Percentiles rank a stretch among this genome's conserved stretches.
Conservation (phyloP, 495 filamentous ascomycete species). For the Xylaria grammica region DNA sequence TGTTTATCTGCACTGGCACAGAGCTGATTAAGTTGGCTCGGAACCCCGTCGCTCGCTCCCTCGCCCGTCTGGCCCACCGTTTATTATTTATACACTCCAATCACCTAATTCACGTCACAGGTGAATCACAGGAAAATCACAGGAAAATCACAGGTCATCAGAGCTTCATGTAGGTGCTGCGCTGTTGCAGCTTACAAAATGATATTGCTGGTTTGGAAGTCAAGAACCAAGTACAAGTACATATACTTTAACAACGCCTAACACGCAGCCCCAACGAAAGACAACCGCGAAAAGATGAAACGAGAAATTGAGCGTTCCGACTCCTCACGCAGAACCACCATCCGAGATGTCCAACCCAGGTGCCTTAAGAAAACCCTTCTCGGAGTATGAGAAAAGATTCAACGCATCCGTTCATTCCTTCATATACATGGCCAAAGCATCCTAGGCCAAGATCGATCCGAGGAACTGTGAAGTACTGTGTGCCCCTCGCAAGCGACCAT, state of each 20-base stretch:
- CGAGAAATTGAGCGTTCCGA: slow-evolving; percentile 18
- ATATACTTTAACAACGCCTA: slow-evolving; percentile 24
- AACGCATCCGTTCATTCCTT: slow-evolving; percentile 27
- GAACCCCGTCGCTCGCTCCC: too few relatives aligned
- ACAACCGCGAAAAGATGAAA: slow-evolving; percentile 20
- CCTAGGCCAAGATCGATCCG: background rate
- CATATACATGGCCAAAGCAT: slow-evolving; percentile 31
- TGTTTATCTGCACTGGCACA: background rate
- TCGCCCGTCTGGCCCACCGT: too few relatives aligned
- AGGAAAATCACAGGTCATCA: background rate
- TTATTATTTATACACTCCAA: too few relatives aligned
- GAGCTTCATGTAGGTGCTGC: slow-evolving; percentile 9
- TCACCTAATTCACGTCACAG: background rate
- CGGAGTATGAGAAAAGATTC: slow-evolving; percentile 35
- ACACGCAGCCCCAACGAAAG: slow-evolving; percentile 11
- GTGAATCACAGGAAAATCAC: background rate
- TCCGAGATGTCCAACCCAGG: slow-evolving; percentile 27
- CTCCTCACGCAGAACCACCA: slow-evolving; percentile 23
- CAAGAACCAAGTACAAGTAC: slow-evolving; percentile 18
- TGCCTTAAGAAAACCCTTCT: slow-evolving; percentile 28
- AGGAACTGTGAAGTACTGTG: slow-evolving; percentile 14
- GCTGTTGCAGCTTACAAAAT: slow-evolving; percentile 10
- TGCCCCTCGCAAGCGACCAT: slow-evolving; percentile 9
- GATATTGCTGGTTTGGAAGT: slow-evolving; percentile 10
- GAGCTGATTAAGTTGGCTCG: too few relatives aligned